Conservation (phyloP, 495 filamentous ascomycete species). For the Articulospora tetracladia region DNA sequence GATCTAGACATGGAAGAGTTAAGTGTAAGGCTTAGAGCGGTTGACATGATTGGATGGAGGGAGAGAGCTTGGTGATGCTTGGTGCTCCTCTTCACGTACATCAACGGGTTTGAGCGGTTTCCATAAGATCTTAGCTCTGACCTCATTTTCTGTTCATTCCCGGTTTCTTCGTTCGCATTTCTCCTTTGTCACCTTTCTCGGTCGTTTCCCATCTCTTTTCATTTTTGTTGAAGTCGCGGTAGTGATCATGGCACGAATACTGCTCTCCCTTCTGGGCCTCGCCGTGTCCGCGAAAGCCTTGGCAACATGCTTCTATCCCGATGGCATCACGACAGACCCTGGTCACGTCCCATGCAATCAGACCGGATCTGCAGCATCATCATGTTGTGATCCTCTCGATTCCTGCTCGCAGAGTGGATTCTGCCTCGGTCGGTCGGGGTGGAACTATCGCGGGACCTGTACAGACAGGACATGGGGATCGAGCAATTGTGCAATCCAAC, state of each 20-base stretch:
- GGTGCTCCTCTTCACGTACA: neutral
- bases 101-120: no score
- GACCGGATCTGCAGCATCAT: neutral
- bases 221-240: no score
- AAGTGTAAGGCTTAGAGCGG: neutral
- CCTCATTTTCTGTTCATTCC: no score
- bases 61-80: neutral
- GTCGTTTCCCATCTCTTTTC: no score
- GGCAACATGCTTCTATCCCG: constrained; percentile 10
- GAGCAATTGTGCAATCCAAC: constrained; percentile 3
- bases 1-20: neutral
- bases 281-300: neutral
- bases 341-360: constrained; percentile 9
- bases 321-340: neutral
- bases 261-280: neutral
- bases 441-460: constrained; percentile 9
- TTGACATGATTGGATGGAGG: neutral
- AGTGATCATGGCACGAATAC: no score
- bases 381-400: constrained; percentile 11
- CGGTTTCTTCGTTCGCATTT: no score
- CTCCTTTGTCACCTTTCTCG: no score
- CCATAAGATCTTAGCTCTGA: no score
- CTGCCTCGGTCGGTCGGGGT: constrained; percentile 9
- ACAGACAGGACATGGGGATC: constrained; percentile 5
- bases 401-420: constrained; percentile 2